A percentile compares a stretch with the other conserved stretches of the same genome.
These are phyloP conservation scores for Mycena sanguinolenta DNA, from an alignment of 768 basidiomycete genomes.

Conservation along the genomic window DNA sequence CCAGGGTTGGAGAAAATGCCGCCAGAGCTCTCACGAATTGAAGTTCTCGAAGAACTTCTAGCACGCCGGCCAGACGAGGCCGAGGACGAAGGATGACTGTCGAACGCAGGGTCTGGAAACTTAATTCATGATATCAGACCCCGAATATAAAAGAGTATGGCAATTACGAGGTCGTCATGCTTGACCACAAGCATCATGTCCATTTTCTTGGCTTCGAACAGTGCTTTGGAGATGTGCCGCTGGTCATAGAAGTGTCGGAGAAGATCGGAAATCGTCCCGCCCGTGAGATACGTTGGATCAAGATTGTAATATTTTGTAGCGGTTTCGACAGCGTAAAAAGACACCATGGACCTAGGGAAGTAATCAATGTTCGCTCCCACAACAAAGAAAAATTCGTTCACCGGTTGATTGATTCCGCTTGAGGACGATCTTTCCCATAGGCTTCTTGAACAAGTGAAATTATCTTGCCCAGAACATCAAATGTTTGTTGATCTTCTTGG, in stretches of 20 bases:
- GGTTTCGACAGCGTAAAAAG: conserved; percentile 15
- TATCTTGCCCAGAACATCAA: not conserved
- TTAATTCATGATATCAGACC: not conserved
- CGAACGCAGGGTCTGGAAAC: conserved; percentile 2
- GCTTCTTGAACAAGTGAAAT: not conserved
- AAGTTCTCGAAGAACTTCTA: not conserved
- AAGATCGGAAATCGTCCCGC: conserved; percentile 19
- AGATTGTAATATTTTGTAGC: not conserved
- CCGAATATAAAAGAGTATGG: not conserved
- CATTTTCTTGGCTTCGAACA: conserved; percentile 4
- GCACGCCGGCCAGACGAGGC: not conserved
- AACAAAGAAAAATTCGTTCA: not conserved
- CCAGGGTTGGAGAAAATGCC: not conserved
- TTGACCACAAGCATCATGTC: conserved; percentile 10
- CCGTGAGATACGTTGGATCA: too few species aligned
- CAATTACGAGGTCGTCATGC: not conserved
- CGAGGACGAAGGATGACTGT: not conserved
- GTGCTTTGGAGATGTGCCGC: conserved; percentile 8
- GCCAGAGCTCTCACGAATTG: not conserved
- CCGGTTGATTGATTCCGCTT: conserved; percentile 4
- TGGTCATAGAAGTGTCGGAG: not conserved
- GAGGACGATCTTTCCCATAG: not conserved
- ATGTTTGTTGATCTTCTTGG: conserved; percentile 2
- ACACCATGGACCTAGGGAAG: not conserved
- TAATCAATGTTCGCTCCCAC: too few species aligned